Evolutionary conservation across 108 stramenopile species (phyloP).

Genomic region (Discostella pseudostelligera): DNA sequence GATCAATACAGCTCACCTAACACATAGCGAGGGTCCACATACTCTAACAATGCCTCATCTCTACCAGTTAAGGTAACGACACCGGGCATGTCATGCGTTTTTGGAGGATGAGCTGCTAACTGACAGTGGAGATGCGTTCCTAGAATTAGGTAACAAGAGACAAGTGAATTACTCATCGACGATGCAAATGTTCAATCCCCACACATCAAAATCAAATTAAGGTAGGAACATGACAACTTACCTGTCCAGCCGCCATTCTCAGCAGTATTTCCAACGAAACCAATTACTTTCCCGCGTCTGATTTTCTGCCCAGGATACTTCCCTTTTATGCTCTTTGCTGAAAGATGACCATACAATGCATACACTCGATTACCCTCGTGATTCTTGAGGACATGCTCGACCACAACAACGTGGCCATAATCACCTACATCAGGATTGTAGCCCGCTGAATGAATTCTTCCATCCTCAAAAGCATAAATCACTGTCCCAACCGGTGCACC

Average conservation of each 20-base stretch:
- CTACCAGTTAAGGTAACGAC: slow-evolving; percentile 56
- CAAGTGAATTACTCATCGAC: not conserved
- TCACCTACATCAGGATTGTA: slow-evolving; percentile 80
- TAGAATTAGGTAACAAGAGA: not conserved
- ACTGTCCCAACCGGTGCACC: slow-evolving; percentile 69
- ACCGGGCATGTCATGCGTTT: slow-evolving; percentile 78
- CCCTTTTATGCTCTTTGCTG: slow-evolving; percentile 25
- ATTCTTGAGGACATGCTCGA: slow-evolving; percentile 57
- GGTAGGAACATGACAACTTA: not conserved
- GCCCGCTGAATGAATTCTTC: slow-evolving; percentile 68
- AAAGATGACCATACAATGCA: slow-evolving; percentile 83
- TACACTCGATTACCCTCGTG: slow-evolving; percentile 33
- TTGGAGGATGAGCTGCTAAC: slow-evolving; percentile 44
- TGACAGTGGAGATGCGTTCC: slow-evolving; percentile 71
- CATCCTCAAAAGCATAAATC: slow-evolving; percentile 74
- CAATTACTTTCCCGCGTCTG: slow-evolving; percentile 56
- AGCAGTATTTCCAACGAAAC: slow-evolving; percentile 61
- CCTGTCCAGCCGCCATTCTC: slow-evolving; percentile 87
- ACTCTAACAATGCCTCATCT: slow-evolving; percentile 24
- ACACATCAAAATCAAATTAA: not conserved
- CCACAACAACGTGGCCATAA: slow-evolving; percentile 80
- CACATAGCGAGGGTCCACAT: slow-evolving; percentile 60
- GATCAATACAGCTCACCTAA: slow-evolving; percentile 57
- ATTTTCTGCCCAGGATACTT: slow-evolving; percentile 31
- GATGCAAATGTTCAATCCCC: not conserved